phyloP scores from a whole-genome alignment of 495 filamentous ascomycete genomes.

The Cercophora scortea region DNA sequence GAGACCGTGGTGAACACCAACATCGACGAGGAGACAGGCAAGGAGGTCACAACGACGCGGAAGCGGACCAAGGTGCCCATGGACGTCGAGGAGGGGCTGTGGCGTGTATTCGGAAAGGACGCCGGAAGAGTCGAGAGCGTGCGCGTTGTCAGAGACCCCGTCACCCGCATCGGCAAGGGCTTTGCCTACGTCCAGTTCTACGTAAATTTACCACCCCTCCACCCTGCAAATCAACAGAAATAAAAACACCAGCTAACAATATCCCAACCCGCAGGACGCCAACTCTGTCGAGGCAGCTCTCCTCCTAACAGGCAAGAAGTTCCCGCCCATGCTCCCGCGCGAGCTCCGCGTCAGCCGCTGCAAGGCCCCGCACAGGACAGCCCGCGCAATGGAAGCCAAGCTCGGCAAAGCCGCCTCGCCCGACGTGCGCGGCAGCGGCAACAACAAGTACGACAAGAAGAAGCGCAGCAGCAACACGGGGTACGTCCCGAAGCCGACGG shows the following conservation, averaged over 20 bases:
- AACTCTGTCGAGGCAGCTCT: conserved; percentile 86
- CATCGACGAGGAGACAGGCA: conserved; percentile 40
- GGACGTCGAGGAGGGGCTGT: conserved; percentile 92
- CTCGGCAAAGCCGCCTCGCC: neutral
- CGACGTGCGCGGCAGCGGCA: conserved; percentile 3
- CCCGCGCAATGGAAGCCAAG: conserved; percentile 35
- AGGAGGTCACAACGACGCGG: conserved; percentile 46
- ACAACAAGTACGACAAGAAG: conserved; percentile 8
- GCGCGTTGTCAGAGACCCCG: conserved; percentile 80
- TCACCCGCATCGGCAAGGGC: conserved; percentile 90
- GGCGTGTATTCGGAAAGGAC: conserved; percentile 69
- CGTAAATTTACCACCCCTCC: conserved; percentile 26
- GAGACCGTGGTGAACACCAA: conserved; percentile 56
- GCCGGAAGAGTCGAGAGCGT: conserved; percentile 86
- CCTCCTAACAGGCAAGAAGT: conserved; percentile 79
- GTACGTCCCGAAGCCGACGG: conserved; percentile 56
- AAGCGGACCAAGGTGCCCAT: conserved; percentile 61
- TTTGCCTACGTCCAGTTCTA: conserved; percentile 97
- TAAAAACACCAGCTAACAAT: neutral
- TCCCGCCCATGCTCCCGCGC: conserved; percentile 83
- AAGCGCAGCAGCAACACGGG: conserved; percentile 20
- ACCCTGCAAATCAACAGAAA: neutral
- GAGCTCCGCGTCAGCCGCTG: conserved; percentile 80
- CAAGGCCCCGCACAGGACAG: conserved; percentile 66
- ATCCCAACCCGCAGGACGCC: conserved; percentile 47